Percentiles rank a stretch among this genome's conserved stretches.
Evolutionary conservation across 176 grass and related monocot species (phyloP).

Genomic region (bread wheat (Triticum aestivum)): IWGSC_CS_RefSeq_v2.1 NC_057812.1:43797314-43797813

Average conservation of each 20-base stretch:
- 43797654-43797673: background rate
- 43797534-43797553: slow-evolving; percentile 38
- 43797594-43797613: slow-evolving; percentile 47
- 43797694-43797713: background rate
- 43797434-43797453: slow-evolving; percentile 54
- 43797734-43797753: slow-evolving; percentile 48
- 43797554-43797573: slow-evolving; percentile 31
- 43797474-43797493: slow-evolving; percentile 45
- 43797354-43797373: background rate
- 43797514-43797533: slow-evolving; percentile 44
- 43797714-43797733: slow-evolving; percentile 17
- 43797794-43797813: slow-evolving; percentile 74
- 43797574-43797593: slow-evolving; percentile 50
- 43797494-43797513: slow-evolving; percentile 62
- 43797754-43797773: slow-evolving; percentile 41
- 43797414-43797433: slow-evolving; percentile 56
- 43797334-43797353: background rate
- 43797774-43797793: slow-evolving; percentile 78
- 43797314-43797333: background rate
- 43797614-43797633: slow-evolving; percentile 61
- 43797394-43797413: slow-evolving; percentile 52
- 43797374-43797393: slow-evolving; percentile 17
- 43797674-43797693: background rate
- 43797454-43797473: slow-evolving; percentile 46
- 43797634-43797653: background rate